Percentiles rank a stretch among this genome's conserved stretches.
Evolutionary conservation across 2,329 filamentous ascomycete genomes (phyloP).

Genomic region (Lanzia echinophila): DNA sequence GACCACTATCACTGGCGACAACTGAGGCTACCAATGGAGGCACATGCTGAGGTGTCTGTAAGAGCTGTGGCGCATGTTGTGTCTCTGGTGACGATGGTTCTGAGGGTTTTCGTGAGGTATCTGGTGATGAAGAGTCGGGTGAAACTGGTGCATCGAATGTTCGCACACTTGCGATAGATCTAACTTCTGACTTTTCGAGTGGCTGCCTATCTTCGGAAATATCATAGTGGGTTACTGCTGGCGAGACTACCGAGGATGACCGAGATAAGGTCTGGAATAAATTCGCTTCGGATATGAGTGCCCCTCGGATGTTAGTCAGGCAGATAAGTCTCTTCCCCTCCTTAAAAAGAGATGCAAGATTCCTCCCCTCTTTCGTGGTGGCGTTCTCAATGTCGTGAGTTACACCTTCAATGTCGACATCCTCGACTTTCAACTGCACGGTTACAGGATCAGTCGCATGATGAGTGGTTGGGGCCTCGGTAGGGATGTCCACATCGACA

Average conservation of each 20-base stretch:
- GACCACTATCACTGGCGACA: conserved; percentile 25
- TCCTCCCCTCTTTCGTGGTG: conserved; percentile 23
- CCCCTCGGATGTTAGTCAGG: conserved; percentile 56
- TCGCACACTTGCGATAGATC: conserved; percentile 31
- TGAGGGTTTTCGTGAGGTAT: conserved; percentile 17
- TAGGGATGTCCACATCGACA: conserved; percentile 53
- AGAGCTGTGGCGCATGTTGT: background rate
- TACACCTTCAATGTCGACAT: conserved; percentile 61
- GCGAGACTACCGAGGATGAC: conserved; percentile 53
- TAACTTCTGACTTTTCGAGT: conserved; percentile 23
- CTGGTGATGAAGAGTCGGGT: conserved; percentile 13
- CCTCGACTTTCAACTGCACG: conserved; percentile 58
- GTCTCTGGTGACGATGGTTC: conserved; percentile 14
- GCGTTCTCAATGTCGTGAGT: conserved; percentile 32
- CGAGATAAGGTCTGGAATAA: conserved; percentile 55
- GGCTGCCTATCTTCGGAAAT: conserved; percentile 24
- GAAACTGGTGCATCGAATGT: conserved; percentile 17
- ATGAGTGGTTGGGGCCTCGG: conserved; percentile 36
- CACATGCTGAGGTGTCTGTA: background rate
- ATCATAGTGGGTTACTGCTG: conserved; percentile 42
- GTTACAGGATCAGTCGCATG: conserved; percentile 48
- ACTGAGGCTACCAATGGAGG: conserved; percentile 15
- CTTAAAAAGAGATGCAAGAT: conserved; percentile 35
- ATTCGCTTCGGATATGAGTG: conserved; percentile 60
- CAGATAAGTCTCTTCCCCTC: conserved; percentile 60